Base-by-base conservation (phyloP, 176 grass and related monocot genomes). In the Raddia distichophylla region DNA sequence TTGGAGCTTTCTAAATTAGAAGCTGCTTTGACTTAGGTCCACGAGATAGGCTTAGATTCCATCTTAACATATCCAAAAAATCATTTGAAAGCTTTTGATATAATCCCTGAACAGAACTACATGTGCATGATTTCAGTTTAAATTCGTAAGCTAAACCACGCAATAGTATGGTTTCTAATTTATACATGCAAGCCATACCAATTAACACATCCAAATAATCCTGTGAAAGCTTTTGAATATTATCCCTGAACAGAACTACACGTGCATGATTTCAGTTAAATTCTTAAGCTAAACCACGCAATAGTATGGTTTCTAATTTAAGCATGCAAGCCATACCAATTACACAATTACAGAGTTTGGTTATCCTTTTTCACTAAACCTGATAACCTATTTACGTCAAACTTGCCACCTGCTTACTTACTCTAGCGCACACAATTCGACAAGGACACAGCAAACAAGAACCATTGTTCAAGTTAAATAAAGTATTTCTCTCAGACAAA, bases 1-100 rank as follows among this genome's bases (percentile, higher is more conserved):
- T 75, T 75, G 5, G 63, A 80, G 63, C 55, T 61, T 80, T 14
- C 62, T 27, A 18, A 64, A 62, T 49, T 42, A 67, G 5, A 45
- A 84, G 73, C 5, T 46, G 19, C 0, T 16, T 19, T 10, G 5
- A 35, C 43, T 60, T 53, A 60, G 46, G 19, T 84, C 15, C 15
- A 33, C 32, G 54, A 37, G 69, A 75, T 45, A 58, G 19, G 6
- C 27, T 13, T 19, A 62, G 56, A 49, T 47, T 71, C 34, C 60
- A 3, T 14, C 37, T 56, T 80, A 49, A 12, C 3, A 3, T 83
- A 40, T 27, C 65, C 66, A 72, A 66, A 73, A 32, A 83, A 65
- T 10, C 44, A 0, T 2, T 5, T 71, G 37, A 6, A 15, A 11
- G 18, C 20, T 52, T 70, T 75, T 16, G 45, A 54, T 74, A 70